Evolutionary conservation across 306 rosid genomes (phyloP).

Genomic region (Prunus persica): DNA sequence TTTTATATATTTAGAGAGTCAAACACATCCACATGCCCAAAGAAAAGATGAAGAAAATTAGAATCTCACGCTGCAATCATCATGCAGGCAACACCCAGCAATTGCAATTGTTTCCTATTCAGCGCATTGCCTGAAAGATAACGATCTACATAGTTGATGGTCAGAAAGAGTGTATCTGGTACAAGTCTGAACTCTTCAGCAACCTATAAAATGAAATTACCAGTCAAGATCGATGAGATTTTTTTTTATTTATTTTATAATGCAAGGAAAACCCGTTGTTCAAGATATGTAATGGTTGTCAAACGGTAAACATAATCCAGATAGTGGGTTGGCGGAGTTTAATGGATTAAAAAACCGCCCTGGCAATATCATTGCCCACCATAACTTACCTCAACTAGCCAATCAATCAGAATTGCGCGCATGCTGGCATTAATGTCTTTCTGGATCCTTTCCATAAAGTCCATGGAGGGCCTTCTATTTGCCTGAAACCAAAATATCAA

Average conservation of each 20-base stretch:
- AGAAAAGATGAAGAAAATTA: not conserved
- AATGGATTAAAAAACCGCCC: slow-evolving; percentile 8
- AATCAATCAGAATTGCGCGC: slow-evolving; percentile 33
- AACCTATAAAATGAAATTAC: slow-evolving; percentile 39
- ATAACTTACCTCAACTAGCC: slow-evolving; percentile 34
- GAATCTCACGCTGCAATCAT: slow-evolving; percentile 80
- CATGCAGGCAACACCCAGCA: slow-evolving; percentile 84
- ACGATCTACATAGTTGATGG: slow-evolving; percentile 76
- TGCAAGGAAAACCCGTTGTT: slow-evolving; percentile 6
- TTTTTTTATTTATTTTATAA: not conserved
- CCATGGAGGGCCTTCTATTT: slow-evolving; percentile 24
- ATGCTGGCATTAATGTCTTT: slow-evolving; percentile 26
- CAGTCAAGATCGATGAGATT: not conserved
- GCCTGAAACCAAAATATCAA: slow-evolving; percentile 15
- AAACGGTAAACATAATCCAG: not conserved
- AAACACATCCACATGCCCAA: slow-evolving; percentile 8
- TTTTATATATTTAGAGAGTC: not conserved
- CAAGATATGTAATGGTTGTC: not conserved
- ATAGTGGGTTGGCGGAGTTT: not conserved
- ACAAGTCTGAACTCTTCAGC: slow-evolving; percentile 79
- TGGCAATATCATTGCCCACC: slow-evolving; percentile 8
- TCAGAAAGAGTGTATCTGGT: slow-evolving; percentile 70
- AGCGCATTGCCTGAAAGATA: slow-evolving; percentile 77
- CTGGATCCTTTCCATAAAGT: slow-evolving; percentile 27
- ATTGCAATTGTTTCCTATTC: slow-evolving; percentile 58